Evolutionary conservation across 2,329 filamentous ascomycete species (phyloP), one percentile per base, ranked within the genome.

Genomic region (Fusarium austroafricanum): DNA sequence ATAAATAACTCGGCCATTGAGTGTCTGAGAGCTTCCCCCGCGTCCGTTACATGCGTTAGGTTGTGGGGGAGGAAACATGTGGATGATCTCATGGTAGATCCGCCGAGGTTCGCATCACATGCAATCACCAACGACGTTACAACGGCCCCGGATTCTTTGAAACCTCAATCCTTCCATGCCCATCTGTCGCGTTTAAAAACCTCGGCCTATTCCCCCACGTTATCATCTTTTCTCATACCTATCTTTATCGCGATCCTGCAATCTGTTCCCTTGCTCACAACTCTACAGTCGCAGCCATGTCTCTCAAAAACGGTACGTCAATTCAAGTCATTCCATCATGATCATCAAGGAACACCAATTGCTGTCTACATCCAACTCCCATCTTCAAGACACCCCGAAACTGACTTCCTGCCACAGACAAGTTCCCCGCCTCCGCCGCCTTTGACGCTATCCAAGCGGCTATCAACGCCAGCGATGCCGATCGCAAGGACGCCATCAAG

Each of bases 401-500:
- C 49, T 58, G 40, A 59, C 51, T 60, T 21, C 14, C 18, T 21
- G 21, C 33, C 21, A 50, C 56, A 94, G 92, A 89, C 80, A 89
- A 90, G 72, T 97, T 97, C 83, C 95, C 96, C 70, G 89, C 95
- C 76, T 98, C 96, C 62, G 90, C 83, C 71, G 94, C 94, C 72
- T 99, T 99, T 81, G 96, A 99, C 78, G 86, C 84, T 76, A 97
- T 99, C 85, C 88, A 92, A 80, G 77, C 82, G 54, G 87, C 89
- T 52, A 89, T 99, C 69, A 81, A 85, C 75, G 79, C 86, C 75
- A 88, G 87, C 79, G 89, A 92, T 28, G 86, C 87, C 70, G 92
- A 93, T 75, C 90, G 90, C 82, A 91, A 96, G 83, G 90, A 94
- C 71, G 94, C 95, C 72, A 90, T 98, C 80, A 95, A 96, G 82